Conservation (phyloP, 805 yeast genomes). For the Candida golubevii region DNA sequence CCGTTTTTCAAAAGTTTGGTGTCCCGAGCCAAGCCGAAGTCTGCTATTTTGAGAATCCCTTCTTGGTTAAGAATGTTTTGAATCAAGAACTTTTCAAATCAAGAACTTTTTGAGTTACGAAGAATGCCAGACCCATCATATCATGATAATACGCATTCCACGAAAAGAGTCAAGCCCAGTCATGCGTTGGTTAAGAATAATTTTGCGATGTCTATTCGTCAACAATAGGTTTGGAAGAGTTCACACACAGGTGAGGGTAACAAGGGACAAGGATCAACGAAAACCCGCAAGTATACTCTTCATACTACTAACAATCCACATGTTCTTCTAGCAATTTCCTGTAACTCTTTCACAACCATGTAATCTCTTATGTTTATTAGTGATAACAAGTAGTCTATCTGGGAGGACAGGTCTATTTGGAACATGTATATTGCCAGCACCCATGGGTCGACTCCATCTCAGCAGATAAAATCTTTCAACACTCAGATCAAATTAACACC, state of each 20-base stretch:
- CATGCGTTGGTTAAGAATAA: conserved; percentile 59
- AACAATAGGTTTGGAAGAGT: conserved; percentile 68
- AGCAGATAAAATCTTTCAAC: not conserved
- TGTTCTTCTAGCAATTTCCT: too few species aligned
- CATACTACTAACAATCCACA: too few species aligned
- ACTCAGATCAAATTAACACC: too few species aligned
- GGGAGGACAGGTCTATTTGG: too few species aligned
- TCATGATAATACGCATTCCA: conserved; percentile 70
- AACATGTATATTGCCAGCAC: too few species aligned
- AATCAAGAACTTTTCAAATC: too few species aligned
- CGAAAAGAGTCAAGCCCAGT: conserved; percentile 71
- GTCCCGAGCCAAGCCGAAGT: conserved; percentile 75
- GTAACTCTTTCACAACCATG: too few species aligned
- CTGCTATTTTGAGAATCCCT: conserved; percentile 69
- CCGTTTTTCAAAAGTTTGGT: conserved; percentile 54
- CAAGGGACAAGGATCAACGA: too few species aligned
- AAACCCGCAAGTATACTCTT: too few species aligned
- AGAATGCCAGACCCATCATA: conserved; percentile 78
- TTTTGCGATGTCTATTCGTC: conserved; percentile 61
- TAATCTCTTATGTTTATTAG: too few species aligned
- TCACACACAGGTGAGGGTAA: conserved; percentile 67
- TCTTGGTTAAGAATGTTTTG: conserved; percentile 55
- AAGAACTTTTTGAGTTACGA: conserved; percentile 52
- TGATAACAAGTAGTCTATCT: too few species aligned
- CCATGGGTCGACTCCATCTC: not conserved